Percentiles rank a stretch among this genome's conserved stretches.
Conservation (phyloP, 805 yeast genomes). For the Cyberlindnera maclurae region DNA sequence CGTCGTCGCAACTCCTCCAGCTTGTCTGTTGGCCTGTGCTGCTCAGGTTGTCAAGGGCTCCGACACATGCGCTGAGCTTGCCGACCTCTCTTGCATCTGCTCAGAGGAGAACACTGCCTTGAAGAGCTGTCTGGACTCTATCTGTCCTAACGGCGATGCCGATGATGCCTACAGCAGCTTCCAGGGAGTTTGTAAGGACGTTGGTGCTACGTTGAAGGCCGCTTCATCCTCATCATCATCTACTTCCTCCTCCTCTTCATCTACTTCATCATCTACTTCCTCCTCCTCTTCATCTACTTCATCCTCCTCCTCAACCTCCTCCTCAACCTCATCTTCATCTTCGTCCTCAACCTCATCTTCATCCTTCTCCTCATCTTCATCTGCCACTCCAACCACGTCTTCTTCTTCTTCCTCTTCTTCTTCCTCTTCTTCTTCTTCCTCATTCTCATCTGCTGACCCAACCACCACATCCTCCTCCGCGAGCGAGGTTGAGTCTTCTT, state of each 20-base stretch:
- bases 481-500: slow-evolving; percentile 8
- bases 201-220: slow-evolving; percentile 31
- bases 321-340: slow-evolving; percentile 19
- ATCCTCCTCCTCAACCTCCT: slow-evolving; percentile 18
- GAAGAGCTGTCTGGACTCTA: slow-evolving; percentile 53
- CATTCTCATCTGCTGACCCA: slow-evolving; percentile 14
- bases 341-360: slow-evolving; percentile 15
- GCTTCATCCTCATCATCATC: slow-evolving; percentile 29
- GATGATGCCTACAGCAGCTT: slow-evolving; percentile 56
- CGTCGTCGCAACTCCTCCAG: slow-evolving; percentile 70
- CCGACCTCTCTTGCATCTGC: slow-evolving; percentile 66
- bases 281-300: slow-evolving; percentile 21
- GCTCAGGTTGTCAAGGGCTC: slow-evolving; percentile 53
- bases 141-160: slow-evolving; percentile 61
- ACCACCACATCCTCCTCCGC: slow-evolving; percentile 19
- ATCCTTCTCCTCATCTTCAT: slow-evolving; percentile 18
- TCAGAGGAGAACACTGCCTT: slow-evolving; percentile 44
- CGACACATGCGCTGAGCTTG: slow-evolving; percentile 48
- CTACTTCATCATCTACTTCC: slow-evolving; percentile 22
- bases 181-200: slow-evolving; percentile 42
- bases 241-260: slow-evolving; percentile 24
- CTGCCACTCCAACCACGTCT: slow-evolving; percentile 14
- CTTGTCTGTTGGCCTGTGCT: slow-evolving; percentile 87
- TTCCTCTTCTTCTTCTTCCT: slow-evolving; percentile 12
- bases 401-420: slow-evolving; percentile 16